A percentile compares a stretch with the other conserved stretches of the same genome.
phyloP scores from a whole-genome alignment of 2,329 filamentous ascomycete genomes.

The Penicillium sp. region DNA sequence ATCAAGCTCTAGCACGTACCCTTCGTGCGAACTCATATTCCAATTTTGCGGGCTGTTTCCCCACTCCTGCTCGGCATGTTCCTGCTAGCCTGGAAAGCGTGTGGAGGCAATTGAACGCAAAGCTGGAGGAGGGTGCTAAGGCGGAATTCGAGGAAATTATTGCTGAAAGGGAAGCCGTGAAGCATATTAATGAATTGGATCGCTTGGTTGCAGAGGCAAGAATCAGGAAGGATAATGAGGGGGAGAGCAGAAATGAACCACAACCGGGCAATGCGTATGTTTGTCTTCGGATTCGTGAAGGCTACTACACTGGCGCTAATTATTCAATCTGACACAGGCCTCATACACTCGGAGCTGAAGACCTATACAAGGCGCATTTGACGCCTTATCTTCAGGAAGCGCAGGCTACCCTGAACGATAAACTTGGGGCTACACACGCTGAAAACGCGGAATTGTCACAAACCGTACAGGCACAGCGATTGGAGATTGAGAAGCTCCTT shows the following conservation, averaged over 20 bases:
- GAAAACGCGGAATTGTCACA: slow-evolving; percentile 56
- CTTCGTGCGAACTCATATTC: slow-evolving; percentile 61
- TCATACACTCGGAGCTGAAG: slow-evolving; percentile 58
- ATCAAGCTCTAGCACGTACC: slow-evolving; percentile 59
- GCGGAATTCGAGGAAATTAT: slow-evolving; percentile 64
- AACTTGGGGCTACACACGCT: slow-evolving; percentile 51
- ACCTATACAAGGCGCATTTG: slow-evolving; percentile 60
- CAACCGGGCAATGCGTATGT: slow-evolving; percentile 49
- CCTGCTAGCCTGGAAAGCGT: slow-evolving; percentile 57
- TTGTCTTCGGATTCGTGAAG: background rate
- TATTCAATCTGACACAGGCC: slow-evolving; percentile 42
- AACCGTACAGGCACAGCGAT: slow-evolving; percentile 54
- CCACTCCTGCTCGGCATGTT: slow-evolving; percentile 59
- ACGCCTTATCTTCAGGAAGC: slow-evolving; percentile 56
- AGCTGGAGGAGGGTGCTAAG: slow-evolving; percentile 58
- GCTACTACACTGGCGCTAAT: slow-evolving; percentile 1
- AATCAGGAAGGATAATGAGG: slow-evolving; percentile 47
- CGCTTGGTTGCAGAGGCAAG: slow-evolving; percentile 60
- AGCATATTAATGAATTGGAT: slow-evolving; percentile 62
- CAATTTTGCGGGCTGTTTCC: slow-evolving; percentile 65
- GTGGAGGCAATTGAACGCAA: slow-evolving; percentile 59
- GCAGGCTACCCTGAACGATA: slow-evolving; percentile 49
- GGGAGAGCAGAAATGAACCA: slow-evolving; percentile 32
- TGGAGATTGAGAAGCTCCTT: slow-evolving; percentile 58
- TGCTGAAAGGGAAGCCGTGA: slow-evolving; percentile 56